phyloP scores from a whole-genome alignment of 2,329 filamentous ascomycete species.

The Nannizziopsis barbatae region DNA sequence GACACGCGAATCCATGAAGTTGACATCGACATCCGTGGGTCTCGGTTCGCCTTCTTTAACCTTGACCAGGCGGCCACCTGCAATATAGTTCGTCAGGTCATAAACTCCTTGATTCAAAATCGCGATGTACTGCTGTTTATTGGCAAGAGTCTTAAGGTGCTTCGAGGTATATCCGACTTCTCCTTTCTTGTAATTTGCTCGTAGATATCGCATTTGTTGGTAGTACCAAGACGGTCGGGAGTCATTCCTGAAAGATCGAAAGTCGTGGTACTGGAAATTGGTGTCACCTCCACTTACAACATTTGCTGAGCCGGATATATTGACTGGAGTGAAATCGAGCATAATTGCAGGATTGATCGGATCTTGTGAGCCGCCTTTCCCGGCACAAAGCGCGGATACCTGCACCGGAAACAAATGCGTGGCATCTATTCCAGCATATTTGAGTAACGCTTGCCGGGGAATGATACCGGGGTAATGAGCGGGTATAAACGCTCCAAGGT shows the following conservation, averaged over 20 bases:
- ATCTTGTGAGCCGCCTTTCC: slow-evolving; percentile 47
- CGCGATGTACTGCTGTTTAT: slow-evolving; percentile 55
- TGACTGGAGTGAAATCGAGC: slow-evolving; percentile 69
- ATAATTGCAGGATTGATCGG: slow-evolving; percentile 60
- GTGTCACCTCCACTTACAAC: slow-evolving; percentile 56
- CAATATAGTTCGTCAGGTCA: slow-evolving; percentile 74
- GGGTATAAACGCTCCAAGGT: slow-evolving; percentile 62
- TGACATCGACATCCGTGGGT: slow-evolving; percentile 42
- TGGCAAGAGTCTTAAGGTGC: slow-evolving; percentile 61
- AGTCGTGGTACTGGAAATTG: slow-evolving; percentile 82
- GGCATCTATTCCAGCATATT: slow-evolving; percentile 81
- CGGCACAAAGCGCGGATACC: slow-evolving; percentile 81
- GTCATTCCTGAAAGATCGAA: slow-evolving; percentile 73
- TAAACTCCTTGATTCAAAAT: slow-evolving; percentile 73
- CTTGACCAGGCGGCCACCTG: slow-evolving; percentile 58
- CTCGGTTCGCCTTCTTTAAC: slow-evolving; percentile 44
- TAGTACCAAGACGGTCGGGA: slow-evolving; percentile 82
- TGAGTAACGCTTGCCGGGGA: slow-evolving; percentile 52
- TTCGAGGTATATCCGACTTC: slow-evolving; percentile 69
- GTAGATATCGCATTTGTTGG: slow-evolving; percentile 72
- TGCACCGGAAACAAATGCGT: slow-evolving; percentile 85
- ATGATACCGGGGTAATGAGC: slow-evolving; percentile 65
- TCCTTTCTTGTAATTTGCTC: slow-evolving; percentile 71
- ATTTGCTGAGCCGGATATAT: slow-evolving; percentile 56
- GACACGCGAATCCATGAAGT: slow-evolving; percentile 74